phyloP scores from a whole-genome alignment of 768 basidiomycete species.

The Udeniomyces megalosporus region DNA sequence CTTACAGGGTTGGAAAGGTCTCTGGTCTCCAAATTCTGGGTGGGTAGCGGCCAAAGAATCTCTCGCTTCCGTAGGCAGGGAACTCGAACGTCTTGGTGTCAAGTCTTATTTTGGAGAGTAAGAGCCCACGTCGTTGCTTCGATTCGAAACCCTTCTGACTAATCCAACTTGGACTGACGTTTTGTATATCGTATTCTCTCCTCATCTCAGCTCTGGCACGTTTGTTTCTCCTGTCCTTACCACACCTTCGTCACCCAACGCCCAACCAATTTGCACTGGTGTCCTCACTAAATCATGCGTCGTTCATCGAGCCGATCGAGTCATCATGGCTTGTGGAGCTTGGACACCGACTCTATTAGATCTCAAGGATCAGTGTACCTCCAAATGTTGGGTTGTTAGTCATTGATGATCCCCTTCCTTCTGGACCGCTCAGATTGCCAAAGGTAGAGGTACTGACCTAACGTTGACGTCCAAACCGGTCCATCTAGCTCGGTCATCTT shows the following conservation, averaged over 20 bases:
- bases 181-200: background rate
- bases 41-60: conserved; percentile 28
- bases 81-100: conserved; percentile 21
- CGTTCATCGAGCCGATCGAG: conserved; percentile 20
- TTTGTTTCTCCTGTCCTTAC: conserved; percentile 15
- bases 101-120: conserved; percentile 20
- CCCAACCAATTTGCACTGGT: too few relatives aligned
- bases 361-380: conserved; percentile 26
- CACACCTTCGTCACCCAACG: too few relatives aligned
- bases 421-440: too few relatives aligned
- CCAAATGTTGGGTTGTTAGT: conserved; percentile 16
- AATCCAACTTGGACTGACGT: background rate
- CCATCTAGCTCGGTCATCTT: conserved; percentile 23
- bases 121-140: background rate
- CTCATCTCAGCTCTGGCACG: conserved; percentile 19
- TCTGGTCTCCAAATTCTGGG: conserved; percentile 21
- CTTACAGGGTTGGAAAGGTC: conserved; percentile 23
- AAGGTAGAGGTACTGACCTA: too few relatives aligned
- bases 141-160: too few relatives aligned
- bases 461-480: too few relatives aligned
- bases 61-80: conserved; percentile 21
- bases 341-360: conserved; percentile 26
- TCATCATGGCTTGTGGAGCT: conserved; percentile 27
- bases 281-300: too few relatives aligned
- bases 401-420: too few relatives aligned